Conservation (phyloP, 306 rosid genomes). For the Sesbania bispinosa region DNA sequence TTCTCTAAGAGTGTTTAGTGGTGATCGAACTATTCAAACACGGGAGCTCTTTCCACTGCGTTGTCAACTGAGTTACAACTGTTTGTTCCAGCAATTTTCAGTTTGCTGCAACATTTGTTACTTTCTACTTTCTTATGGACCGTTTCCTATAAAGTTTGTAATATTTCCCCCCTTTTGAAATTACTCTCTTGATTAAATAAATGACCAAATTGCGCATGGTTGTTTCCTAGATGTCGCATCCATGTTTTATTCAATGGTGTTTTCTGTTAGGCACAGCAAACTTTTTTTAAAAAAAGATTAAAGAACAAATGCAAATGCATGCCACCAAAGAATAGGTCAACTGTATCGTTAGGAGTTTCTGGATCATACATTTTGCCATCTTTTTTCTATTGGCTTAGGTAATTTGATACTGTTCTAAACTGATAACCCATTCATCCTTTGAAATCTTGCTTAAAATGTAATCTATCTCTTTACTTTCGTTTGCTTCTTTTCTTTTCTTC, state of each 20-base stretch:
- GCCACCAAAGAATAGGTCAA: conserved; percentile 25
- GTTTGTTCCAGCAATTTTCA: no score
- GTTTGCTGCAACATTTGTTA: conserved; percentile 5
- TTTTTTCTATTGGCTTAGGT: background rate
- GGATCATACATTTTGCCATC: conserved; percentile 4
- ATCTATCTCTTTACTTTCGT: background rate
- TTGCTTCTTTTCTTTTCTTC: background rate
- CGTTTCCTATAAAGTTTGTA: background rate
- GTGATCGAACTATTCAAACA: no score
- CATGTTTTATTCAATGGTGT: conserved; percentile 16
- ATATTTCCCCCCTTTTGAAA: background rate
- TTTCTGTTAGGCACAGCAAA: conserved; percentile 22
- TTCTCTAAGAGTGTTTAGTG: no score
- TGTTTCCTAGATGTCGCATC: conserved; percentile 6
- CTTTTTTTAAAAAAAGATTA: background rate
- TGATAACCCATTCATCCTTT: background rate
- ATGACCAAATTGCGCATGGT: background rate
- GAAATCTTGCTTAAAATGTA: background rate
- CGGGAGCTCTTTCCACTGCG: no score
- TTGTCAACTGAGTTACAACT: no score
- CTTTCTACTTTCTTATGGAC: conserved; percentile 7
- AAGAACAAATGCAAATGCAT: background rate
- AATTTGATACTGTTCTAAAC: background rate
- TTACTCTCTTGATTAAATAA: background rate
- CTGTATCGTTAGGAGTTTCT: background rate